Conservation (phyloP, 1,139 yeast genomes). For the Lodderomyces margitis region DNA sequence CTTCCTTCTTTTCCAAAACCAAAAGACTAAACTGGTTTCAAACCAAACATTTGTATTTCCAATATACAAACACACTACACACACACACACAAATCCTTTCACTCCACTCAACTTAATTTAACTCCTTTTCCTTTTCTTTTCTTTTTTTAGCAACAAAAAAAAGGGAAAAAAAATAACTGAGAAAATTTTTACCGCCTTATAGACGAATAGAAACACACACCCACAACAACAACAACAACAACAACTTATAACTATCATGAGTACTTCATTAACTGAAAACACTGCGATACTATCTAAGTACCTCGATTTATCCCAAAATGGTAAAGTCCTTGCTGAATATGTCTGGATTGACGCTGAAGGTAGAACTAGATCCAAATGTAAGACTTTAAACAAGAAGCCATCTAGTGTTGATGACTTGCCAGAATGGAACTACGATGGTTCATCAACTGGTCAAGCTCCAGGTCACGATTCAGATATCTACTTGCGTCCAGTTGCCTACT, state of each 20-base stretch:
- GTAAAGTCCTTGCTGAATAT: constrained; percentile 89
- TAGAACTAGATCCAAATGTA: constrained; percentile 90
- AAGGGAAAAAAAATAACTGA: background rate
- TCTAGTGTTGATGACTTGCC: constrained; percentile 82
- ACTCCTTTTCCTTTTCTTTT: constrained; percentile 7
- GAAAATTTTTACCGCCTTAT: background rate
- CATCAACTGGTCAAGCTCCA: constrained; percentile 98
- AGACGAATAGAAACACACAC: background rate
- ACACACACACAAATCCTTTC: background rate
- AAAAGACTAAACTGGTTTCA: background rate
- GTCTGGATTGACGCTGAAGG: constrained; percentile 97
- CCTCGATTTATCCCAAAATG: constrained; percentile 79
- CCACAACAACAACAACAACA: background rate
- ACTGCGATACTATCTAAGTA: constrained; percentile 79
- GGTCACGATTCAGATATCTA: constrained; percentile 96
- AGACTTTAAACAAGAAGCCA: constrained; percentile 72
- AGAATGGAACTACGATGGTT: constrained; percentile 99
- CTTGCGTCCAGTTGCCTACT: constrained; percentile 89
- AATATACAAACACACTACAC: background rate
- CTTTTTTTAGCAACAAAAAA: background rate
- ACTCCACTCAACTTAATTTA: background rate
- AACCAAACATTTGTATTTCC: background rate
- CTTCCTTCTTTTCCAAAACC: background rate
- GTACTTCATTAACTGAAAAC: constrained; percentile 60
- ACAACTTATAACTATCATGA: constrained; percentile 14